These are phyloP conservation scores for Aurantiochytrium sp. DNA, from an alignment of 108 stramenopile species.

Conservation along the genomic window DNA sequence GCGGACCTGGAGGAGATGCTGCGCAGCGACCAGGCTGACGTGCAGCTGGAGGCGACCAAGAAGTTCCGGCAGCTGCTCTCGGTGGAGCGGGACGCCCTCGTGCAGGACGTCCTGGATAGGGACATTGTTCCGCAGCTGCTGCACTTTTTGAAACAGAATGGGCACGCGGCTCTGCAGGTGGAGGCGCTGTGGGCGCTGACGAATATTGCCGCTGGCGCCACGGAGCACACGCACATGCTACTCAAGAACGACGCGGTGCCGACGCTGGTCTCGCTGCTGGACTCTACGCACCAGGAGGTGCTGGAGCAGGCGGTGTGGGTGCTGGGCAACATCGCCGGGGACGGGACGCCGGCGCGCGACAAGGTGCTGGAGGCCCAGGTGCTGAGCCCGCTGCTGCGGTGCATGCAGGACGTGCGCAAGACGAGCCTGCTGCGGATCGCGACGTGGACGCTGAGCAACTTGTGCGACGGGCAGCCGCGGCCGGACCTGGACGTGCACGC, in stretches of 20 bases:
- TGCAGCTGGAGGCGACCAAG: conserved; percentile 34
- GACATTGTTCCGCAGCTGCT: conserved; percentile 36
- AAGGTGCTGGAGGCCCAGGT: conserved; percentile 82
- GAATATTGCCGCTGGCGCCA: conserved; percentile 94
- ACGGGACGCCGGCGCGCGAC: conserved; percentile 93
- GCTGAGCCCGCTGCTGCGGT: conserved; percentile 85
- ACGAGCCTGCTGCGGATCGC: conserved; percentile 68
- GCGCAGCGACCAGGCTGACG: conserved; percentile 4
- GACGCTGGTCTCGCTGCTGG: conserved; percentile 83
- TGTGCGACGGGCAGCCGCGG: conserved; percentile 68
- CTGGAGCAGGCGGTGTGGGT: conserved; percentile 98
- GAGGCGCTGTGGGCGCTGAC: conserved; percentile 99
- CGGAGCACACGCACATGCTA: conserved; percentile 92
- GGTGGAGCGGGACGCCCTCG: conserved; percentile 29
- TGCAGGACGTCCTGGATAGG: conserved; percentile 37
- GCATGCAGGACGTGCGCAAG: conserved; percentile 64
- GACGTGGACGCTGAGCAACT: conserved; percentile 83
- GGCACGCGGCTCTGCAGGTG: conserved; percentile 73
- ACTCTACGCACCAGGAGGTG: conserved; percentile 89
- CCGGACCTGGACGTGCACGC: conserved; percentile 71
- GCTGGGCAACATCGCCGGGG: conserved; percentile 97
- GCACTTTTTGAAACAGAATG: conserved; percentile 35
- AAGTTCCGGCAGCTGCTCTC: conserved; percentile 39
- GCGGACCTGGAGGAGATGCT: neutral
- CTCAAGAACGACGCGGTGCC: conserved; percentile 94